phyloP scores from a whole-genome alignment of 768 basidiomycete species.

The Panaeolus cyanescens region DNA sequence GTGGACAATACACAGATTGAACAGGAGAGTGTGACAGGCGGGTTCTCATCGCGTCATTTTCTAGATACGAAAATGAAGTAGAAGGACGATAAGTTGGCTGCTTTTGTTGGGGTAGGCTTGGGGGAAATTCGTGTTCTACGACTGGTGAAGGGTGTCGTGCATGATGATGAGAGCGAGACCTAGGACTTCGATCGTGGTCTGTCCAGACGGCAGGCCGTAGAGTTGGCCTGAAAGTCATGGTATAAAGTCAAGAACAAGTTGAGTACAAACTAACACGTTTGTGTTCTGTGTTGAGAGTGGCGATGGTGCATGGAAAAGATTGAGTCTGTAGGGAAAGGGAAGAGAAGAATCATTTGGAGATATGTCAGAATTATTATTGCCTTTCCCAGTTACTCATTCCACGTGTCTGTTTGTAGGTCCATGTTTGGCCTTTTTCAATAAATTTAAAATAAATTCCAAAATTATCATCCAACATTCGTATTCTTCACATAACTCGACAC shows the following conservation, averaged over 20 bases:
- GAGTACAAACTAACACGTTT: slow-evolving; percentile 7
- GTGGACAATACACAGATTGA: slow-evolving; percentile 20
- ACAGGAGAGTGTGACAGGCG: neutral
- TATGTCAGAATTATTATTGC: slow-evolving; percentile 13
- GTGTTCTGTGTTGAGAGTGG: slow-evolving; percentile 2
- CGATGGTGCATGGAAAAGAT: slow-evolving; percentile 5
- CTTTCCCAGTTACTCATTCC: slow-evolving; percentile 14
- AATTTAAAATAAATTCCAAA: no score
- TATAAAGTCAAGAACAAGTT: slow-evolving; percentile 4
- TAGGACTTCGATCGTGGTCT: slow-evolving; percentile 20
- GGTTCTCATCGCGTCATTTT: neutral
- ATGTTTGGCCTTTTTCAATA: slow-evolving; percentile 16
- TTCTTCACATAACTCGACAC: neutral
- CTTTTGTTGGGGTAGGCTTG: slow-evolving; percentile 5
- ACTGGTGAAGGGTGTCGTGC: slow-evolving; percentile 14
- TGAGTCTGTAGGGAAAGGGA: slow-evolving; percentile 2
- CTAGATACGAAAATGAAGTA: neutral
- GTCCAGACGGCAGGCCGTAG: slow-evolving; percentile 28
- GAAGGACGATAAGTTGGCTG: slow-evolving; percentile 12
- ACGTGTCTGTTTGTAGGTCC: slow-evolving; percentile 27
- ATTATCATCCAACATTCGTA: neutral
- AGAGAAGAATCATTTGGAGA: slow-evolving; percentile 12
- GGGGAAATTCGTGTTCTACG: slow-evolving; percentile 5
- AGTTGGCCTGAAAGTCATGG: slow-evolving; percentile 15
- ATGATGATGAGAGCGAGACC: slow-evolving; percentile 14